Conservation (phyloP, 108 stramenopile genomes). For the Cylindrotheca fusiformis region DNA sequence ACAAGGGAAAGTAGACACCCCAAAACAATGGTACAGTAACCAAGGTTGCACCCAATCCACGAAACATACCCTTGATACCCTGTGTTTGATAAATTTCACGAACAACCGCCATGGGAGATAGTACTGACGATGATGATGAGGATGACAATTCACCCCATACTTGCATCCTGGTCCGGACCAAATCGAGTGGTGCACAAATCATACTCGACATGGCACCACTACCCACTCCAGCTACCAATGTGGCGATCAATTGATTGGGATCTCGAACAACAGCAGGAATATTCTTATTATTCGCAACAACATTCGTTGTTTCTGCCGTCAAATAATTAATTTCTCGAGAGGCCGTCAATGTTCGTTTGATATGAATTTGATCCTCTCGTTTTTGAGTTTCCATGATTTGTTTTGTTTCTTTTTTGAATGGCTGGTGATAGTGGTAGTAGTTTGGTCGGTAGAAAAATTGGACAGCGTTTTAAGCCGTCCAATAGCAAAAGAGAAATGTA, state of each 20-base stretch:
- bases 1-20: slow-evolving; percentile 78
- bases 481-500: too few relatives aligned
- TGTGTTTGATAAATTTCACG: slow-evolving; percentile 62
- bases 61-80: slow-evolving; percentile 80
- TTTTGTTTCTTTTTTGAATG: too few relatives aligned
- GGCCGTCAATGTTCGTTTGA: not conserved
- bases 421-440: too few relatives aligned
- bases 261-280: slow-evolving; percentile 16
- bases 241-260: slow-evolving; percentile 43
- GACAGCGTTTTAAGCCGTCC: too few relatives aligned
- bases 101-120: slow-evolving; percentile 23
- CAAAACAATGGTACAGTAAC: slow-evolving; percentile 89
- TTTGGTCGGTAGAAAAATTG: too few relatives aligned
- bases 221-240: slow-evolving; percentile 78
- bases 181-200: slow-evolving; percentile 88
- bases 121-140: not conserved
- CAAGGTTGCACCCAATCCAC: slow-evolving; percentile 86
- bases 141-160: slow-evolving; percentile 63
- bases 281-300: not conserved
- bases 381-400: too few relatives aligned
- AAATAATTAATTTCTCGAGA: not conserved
- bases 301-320: too few relatives aligned
- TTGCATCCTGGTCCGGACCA: slow-evolving; percentile 84
- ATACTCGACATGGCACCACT: slow-evolving; percentile 72
- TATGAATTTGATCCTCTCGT: not conserved